Evolutionary conservation across 129 eudicot species (phyloP), one percentile per base, ranked within the genome.

Genomic region (Kitagawia praeruptora): DNA sequence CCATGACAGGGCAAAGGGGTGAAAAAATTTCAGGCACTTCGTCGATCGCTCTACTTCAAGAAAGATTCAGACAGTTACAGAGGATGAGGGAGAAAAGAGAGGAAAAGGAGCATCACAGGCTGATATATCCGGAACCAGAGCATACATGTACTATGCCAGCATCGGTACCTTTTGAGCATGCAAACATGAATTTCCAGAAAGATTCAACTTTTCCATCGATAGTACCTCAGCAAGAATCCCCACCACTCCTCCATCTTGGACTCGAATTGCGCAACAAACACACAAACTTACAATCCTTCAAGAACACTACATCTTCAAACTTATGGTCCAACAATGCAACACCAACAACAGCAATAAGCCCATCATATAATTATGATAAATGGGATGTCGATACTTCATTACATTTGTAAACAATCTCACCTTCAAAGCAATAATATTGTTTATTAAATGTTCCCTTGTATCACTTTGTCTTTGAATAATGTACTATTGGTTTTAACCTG

Each of bases 361-460:
- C 81, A 9, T 74, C 85, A 54, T 80, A 75, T 63, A 39, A 48
- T 64, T 64, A 69, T 53, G 89, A 83, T 40, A 85, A 84, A 53
- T 75, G 70, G 40, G 87, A 85, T 70, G 93, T 86, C 34, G 93
- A 89, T 87, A 89, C 89, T 39, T 87, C 93, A 70, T 90, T 89
- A 81, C 93, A 81, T 85, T 82, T 89, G 82, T 87, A 87, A 80
- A 83, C 64, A 83, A 78, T 71, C 39, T 15, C 41, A 28, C 40
- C 67, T 53, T 31, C 6, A n/a, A n/a, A 25, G 2, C 16, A 46
- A 75, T 69, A 69, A 31, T 75, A 47, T 28, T 75, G 66, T 72
- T 72, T 49, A 75, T 75, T 27, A 61, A 61, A 61, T 3, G 6
- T 25, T 9, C 34, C 28, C 69, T 15, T 61, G 69, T 28, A 58